These are phyloP conservation scores for Zasmidium angulare DNA, from an alignment of 2,329 filamentous ascomycete genomes.

Conservation along the genomic window DNA sequence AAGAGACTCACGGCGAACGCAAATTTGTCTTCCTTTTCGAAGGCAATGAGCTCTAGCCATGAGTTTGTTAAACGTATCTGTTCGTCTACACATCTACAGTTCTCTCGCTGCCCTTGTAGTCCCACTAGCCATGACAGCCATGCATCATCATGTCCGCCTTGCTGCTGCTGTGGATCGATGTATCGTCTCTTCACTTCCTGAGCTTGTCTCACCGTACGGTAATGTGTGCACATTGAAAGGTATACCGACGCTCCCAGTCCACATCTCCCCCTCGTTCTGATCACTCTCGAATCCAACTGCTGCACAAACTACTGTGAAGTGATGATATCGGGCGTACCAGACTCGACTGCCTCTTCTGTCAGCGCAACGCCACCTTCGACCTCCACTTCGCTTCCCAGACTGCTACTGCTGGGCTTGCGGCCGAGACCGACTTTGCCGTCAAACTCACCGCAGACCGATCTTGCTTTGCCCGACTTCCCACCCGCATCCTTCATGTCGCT, in stretches of 20 bases:
- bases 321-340: conserved; percentile 3
- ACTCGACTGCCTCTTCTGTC: conserved; percentile 30
- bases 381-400: conserved; percentile 39
- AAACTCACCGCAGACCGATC: conserved; percentile 10
- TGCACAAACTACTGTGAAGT: conserved; percentile 2
- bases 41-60: too few relatives aligned
- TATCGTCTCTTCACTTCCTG: too few relatives aligned
- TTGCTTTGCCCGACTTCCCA: conserved; percentile 20
- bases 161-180: neutral
- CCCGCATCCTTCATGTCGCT: conserved; percentile 14
- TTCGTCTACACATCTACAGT: neutral
- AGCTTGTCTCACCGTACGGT: neutral
- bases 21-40: too few relatives aligned
- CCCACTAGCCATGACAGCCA: too few relatives aligned
- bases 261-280: neutral
- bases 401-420: conserved; percentile 1
- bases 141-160: too few relatives aligned
- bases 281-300: neutral
- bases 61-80: too few relatives aligned
- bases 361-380: conserved; percentile 56
- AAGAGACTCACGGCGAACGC: too few relatives aligned
- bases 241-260: neutral
- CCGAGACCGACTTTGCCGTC: neutral
- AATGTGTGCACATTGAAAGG: neutral
- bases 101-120: too few relatives aligned